Evolutionary conservation across 495 filamentous ascomycete genomes (phyloP).

Genomic region (Apiosordaria backusii): DNA sequence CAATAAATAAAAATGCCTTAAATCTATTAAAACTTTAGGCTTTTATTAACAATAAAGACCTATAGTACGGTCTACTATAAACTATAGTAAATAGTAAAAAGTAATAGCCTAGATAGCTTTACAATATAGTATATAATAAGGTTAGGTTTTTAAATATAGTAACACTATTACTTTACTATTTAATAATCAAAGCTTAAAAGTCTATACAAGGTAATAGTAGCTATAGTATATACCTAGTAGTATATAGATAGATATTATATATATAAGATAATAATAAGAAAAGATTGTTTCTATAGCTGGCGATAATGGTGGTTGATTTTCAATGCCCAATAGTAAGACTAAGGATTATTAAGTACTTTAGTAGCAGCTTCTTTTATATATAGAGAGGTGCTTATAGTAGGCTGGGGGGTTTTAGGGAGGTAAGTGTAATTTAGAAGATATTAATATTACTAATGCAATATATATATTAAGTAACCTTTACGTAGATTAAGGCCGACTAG

Average conservation of each 20-base stretch:
- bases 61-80: slow-evolving; percentile 30
- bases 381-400: slow-evolving; percentile 23
- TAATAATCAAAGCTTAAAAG: slow-evolving; percentile 32
- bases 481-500: slow-evolving; percentile 27
- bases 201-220: slow-evolving; percentile 23
- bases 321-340: slow-evolving; percentile 14
- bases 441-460: slow-evolving; percentile 27
- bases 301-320: slow-evolving; percentile 25
- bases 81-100: slow-evolving; percentile 9
- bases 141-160: slow-evolving; percentile 27
- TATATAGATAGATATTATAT: slow-evolving; percentile 33
- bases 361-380: slow-evolving; percentile 29
- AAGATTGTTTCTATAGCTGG: slow-evolving; percentile 20
- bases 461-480: slow-evolving; percentile 29
- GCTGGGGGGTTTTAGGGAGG: slow-evolving; percentile 9
- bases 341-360: slow-evolving; percentile 23
- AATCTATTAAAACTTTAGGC: slow-evolving; percentile 39
- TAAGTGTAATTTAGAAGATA: slow-evolving; percentile 21
- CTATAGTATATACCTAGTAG: slow-evolving; percentile 30
- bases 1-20: slow-evolving; percentile 25
- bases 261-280: slow-evolving; percentile 19
- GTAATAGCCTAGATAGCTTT: slow-evolving; percentile 29
- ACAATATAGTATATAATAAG: slow-evolving; percentile 28
- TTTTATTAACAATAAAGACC: slow-evolving; percentile 31
- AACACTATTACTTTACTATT: slow-evolving; percentile 29